These are phyloP conservation scores for Pyrrhoderma noxium DNA, from an alignment of 1,284 basidiomycete species.

Conservation along the genomic window DNA sequence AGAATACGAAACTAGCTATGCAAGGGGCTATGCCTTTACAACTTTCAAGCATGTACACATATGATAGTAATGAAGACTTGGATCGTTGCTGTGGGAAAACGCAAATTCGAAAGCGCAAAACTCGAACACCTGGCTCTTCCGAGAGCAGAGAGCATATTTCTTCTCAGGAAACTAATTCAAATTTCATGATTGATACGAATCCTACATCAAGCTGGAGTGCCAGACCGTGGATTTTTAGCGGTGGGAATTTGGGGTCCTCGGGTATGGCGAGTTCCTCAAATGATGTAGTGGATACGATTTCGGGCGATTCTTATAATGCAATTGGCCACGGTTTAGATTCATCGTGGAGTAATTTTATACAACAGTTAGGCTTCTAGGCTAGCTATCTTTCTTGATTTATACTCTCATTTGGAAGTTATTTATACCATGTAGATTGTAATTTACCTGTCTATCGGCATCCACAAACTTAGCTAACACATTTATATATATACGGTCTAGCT, in stretches of 20 bases:
- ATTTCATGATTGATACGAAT: slow-evolving; percentile 2
- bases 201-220: background rate
- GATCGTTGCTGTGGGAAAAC: slow-evolving; percentile 60
- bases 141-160: background rate
- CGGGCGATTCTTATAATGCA: background rate
- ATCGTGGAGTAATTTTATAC: slow-evolving; percentile 59
- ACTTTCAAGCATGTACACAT: background rate
- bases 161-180: background rate
- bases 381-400: background rate
- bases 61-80: slow-evolving; percentile 35
- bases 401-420: background rate
- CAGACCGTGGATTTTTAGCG: slow-evolving; percentile 8
- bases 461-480: too few species aligned
- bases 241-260: background rate
- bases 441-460: too few species aligned
- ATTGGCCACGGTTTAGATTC: slow-evolving; percentile 40
- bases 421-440: too few species aligned
- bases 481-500: too few species aligned
- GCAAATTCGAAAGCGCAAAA: slow-evolving; percentile 28
- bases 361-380: slow-evolving; percentile 52
- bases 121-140: slow-evolving; percentile 17
- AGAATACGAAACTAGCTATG: slow-evolving; percentile 29
- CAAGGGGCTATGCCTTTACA: slow-evolving; percentile 25
- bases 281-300: background rate
- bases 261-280: background rate